Conservation (phyloP, 1,139 yeast species). For the Kluyveromyces marxianus region DNA sequence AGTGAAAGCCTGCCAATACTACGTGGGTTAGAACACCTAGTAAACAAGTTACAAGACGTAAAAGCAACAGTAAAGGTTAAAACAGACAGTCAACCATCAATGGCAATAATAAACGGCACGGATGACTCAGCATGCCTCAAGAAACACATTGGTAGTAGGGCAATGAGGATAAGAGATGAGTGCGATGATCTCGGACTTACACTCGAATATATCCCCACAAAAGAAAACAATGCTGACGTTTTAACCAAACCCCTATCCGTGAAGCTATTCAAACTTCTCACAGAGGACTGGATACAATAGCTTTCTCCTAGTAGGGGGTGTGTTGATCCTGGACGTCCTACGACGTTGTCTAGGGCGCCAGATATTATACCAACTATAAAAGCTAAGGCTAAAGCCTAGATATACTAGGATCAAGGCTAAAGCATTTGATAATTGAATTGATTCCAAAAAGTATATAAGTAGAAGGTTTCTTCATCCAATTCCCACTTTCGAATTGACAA, state of each 20-base stretch:
- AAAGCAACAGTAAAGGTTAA: not conserved
- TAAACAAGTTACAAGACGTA: not conserved
- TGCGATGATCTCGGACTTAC: not conserved
- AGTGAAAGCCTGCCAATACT: constrained; percentile 2
- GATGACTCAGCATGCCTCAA: constrained; percentile 5
- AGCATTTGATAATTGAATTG: not conserved
- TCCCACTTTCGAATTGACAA: not conserved
- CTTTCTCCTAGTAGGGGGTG: constrained; percentile 2
- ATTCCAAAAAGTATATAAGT: not conserved
- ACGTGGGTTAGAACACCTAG: constrained; percentile 1
- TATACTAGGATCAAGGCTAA: not conserved
- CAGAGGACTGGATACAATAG: constrained; percentile 5
- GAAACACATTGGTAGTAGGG: constrained; percentile 8
- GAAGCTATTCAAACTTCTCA: constrained; percentile 3
- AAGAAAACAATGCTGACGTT: constrained; percentile 9
- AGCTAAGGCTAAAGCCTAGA: not conserved
- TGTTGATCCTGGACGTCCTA: not conserved
- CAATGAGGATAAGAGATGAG: constrained; percentile 8
- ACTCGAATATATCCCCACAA: constrained; percentile 7
- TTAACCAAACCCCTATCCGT: constrained; percentile 10
- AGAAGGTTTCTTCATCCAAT: constrained; percentile 1
- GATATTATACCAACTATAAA: not conserved
- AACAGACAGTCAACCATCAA: constrained; percentile 8
- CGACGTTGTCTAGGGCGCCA: not conserved
- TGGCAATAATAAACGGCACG: constrained; percentile 1